Evolutionary conservation across 108 stramenopile species (phyloP), one percentile per base, ranked within the genome.

Genomic region (Fragilaria crotonensis): DNA sequence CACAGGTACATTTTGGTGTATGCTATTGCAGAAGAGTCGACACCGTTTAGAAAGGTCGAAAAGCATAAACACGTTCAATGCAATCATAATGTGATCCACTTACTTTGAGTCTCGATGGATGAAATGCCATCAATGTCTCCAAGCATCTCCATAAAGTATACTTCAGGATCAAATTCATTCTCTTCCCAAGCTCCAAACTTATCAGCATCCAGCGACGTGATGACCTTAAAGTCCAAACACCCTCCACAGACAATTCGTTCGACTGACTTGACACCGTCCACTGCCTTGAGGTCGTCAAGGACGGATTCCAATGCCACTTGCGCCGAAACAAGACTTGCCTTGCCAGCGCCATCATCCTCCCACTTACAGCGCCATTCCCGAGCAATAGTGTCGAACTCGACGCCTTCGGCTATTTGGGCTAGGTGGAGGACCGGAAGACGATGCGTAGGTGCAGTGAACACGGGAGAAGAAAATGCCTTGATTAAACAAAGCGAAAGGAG

Each of bases 81-180:
- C n/a, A n/a, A n/a, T n/a, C n/a, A n/a, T n/a, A n/a, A n/a, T n/a
- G n/a, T n/a, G n/a, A n/a, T n/a, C n/a, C 14, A 41, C 36, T 41
- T 41, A 52, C 87, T 90, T 62, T 95, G 93, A 52, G 93, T 94
- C 70, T 94, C 94, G 26, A 92, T 80, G 55, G 81, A 69, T 28
- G 88, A 76, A 20, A 95, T 72, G 19, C 94, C 94, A 19, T 85
- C 83, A 71, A 95, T 95, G 7, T 72, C 80, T 70, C 84, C 79
- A 55, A 90, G 59, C 70, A 83, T 88, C 53, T 79, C 79, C 48
- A 89, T 48, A 56, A 89, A 85, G 5, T 53, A 45, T 25, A 68
- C 78, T 71, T 89, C 88, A 17, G 88, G 88, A 21, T 64, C 71
- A 62, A 75, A 75, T 5, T 60, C 60, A 0, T 9, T 52, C 33